Conservation (phyloP, 208 protist species). For the Trypanosoma cruzi region DNA sequence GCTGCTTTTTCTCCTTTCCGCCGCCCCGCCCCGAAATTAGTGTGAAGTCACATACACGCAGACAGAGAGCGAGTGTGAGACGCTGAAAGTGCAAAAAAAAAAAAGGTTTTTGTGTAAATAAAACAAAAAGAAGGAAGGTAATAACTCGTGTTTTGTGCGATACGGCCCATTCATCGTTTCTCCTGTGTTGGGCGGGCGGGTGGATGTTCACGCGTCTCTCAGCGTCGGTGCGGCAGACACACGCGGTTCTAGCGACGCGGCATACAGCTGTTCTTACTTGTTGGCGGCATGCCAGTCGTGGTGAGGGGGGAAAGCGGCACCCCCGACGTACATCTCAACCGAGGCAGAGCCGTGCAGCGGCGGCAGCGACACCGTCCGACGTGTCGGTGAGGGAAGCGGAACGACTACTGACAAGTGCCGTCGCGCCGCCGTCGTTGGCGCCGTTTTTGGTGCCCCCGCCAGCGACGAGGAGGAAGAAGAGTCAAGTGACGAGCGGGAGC, state of each 20-base stretch:
- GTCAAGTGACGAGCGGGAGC: not conserved
- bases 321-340: not conserved
- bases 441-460: not conserved
- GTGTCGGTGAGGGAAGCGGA: not conserved
- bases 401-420: not conserved
- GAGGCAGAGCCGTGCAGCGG: not conserved
- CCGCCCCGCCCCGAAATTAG: not conserved
- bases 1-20: not conserved
- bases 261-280: not conserved
- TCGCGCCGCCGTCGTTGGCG: not conserved
- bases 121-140: too few species aligned
- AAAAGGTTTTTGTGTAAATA: too few species aligned
- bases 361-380: not conserved
- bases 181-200: too few species aligned
- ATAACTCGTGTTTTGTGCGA: too few species aligned
- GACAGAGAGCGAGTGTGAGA: not conserved
- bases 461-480: not conserved
- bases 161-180: too few species aligned
- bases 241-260: not conserved
- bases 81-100: not conserved
- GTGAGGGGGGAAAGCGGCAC: not conserved
- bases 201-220: constrained; percentile 12
- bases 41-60: not conserved
- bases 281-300: constrained; percentile 3
- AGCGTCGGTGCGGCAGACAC: not conserved